phyloP scores from a whole-genome alignment of 176 grass and related monocot species.

The Rhynchospora tenuis region DNA sequence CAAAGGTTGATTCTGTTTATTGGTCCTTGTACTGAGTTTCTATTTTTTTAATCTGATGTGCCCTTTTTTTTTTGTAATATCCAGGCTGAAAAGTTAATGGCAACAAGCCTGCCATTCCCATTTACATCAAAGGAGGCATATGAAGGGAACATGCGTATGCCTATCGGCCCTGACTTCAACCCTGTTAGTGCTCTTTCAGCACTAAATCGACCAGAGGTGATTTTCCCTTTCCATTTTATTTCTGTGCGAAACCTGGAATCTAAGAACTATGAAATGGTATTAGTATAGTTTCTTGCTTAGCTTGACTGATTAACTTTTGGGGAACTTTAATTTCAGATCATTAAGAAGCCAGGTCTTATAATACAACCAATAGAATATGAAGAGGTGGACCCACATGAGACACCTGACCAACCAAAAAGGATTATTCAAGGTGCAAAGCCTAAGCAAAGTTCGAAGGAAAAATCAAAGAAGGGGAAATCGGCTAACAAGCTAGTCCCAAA shows the following conservation, averaged over 20 bases:
- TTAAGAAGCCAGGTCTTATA: conserved; percentile 83
- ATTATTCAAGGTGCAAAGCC: conserved; percentile 49
- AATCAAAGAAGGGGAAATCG: conserved; percentile 21
- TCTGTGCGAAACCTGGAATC: neutral
- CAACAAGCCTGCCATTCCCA: conserved; percentile 59
- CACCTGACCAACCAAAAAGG: conserved; percentile 55
- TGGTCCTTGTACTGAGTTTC: neutral
- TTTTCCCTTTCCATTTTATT: conserved; percentile 19
- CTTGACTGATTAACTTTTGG: conserved; percentile 4
- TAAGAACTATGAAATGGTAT: neutral
- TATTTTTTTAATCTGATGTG: conserved; percentile 16
- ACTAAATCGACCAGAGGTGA: conserved; percentile 85
- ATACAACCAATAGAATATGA: conserved; percentile 84
- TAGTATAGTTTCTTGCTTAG: neutral
- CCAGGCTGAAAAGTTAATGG: conserved; percentile 71
- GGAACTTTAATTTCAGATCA: conserved; percentile 43
- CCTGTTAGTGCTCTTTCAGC: conserved; percentile 56
- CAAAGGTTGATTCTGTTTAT: neutral
- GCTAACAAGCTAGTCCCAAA: neutral
- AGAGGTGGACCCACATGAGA: conserved; percentile 70
- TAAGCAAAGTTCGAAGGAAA: conserved; percentile 34
- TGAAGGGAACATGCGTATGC: conserved; percentile 88
- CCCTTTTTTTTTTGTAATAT: conserved; percentile 13
- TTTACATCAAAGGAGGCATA: conserved; percentile 77
- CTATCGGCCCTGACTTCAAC: conserved; percentile 93